Evolutionary conservation across 2,329 filamentous ascomycete species (phyloP).

Genomic region (Paraphoma chrysanthemicola): DNA sequence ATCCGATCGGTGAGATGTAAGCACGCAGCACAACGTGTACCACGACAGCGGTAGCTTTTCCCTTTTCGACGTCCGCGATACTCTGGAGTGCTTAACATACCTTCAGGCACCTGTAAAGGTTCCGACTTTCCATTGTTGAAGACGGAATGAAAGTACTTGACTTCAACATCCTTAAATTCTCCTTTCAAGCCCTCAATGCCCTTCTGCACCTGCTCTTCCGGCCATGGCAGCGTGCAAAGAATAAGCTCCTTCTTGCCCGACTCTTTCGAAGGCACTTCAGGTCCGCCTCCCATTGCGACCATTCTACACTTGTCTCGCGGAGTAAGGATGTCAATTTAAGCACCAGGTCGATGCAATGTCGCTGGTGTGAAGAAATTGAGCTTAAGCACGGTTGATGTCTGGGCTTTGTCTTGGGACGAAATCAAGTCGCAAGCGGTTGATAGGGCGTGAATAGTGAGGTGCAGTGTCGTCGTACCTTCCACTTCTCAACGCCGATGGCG

Average conservation of each 20-base stretch:
- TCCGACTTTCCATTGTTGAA: constrained; percentile 46
- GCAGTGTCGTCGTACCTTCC: not conserved
- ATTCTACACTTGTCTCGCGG: constrained; percentile 9
- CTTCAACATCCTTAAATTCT: constrained; percentile 40
- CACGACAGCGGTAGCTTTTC: not conserved
- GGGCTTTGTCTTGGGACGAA: too few species aligned
- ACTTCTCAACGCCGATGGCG: not conserved
- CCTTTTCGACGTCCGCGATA: not conserved
- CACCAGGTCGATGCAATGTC: not conserved
- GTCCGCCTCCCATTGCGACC: constrained; percentile 56
- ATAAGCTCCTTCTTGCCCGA: constrained; percentile 41
- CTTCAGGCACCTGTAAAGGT: constrained; percentile 47
- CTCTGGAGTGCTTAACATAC: constrained; percentile 28
- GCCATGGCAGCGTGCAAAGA: constrained; percentile 52
- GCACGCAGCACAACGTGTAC: not conserved
- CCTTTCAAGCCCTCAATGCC: constrained; percentile 33
- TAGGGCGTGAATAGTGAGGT: not conserved
- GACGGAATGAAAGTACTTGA: constrained; percentile 35
- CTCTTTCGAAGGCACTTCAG: constrained; percentile 31
- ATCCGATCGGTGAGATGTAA: not conserved
- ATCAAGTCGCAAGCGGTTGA: too few species aligned
- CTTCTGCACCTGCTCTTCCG: constrained; percentile 31
- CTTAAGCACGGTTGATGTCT: too few species aligned
- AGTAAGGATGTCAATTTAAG: not conserved
- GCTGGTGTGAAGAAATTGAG: too few species aligned